Evolutionary conservation across 1,284 basidiomycete species (phyloP).

Genomic region (Xerocomus nothofagi): DNA sequence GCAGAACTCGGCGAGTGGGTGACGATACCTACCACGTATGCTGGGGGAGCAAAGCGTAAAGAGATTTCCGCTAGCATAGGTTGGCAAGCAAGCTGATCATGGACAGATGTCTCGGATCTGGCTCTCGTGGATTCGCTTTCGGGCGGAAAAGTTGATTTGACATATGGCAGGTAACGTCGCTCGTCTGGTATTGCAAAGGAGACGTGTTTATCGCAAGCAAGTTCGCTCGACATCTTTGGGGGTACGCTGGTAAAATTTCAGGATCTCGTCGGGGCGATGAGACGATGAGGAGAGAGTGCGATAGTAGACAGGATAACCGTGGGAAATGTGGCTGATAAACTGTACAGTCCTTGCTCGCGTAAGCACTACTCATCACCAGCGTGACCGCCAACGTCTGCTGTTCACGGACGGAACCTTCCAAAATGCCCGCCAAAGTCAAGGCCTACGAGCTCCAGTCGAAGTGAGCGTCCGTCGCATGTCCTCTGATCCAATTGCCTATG

Average conservation of each 20-base stretch:
- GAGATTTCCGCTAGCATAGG: background rate
- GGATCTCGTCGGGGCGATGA: constrained; percentile 51
- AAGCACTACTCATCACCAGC: constrained; percentile 17
- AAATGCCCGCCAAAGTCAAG: constrained; percentile 89
- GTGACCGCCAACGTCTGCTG: constrained; percentile 24
- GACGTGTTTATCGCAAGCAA: constrained; percentile 30
- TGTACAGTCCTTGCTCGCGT: constrained; percentile 36
- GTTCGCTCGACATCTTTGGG: constrained; percentile 84
- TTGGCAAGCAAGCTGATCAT: constrained; percentile 9
- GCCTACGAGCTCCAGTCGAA: constrained; percentile 98
- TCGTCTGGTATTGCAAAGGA: background rate
- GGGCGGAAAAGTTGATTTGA: constrained; percentile 87
- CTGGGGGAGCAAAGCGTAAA: constrained; percentile 89
- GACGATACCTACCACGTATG: constrained; percentile 91
- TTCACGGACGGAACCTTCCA: constrained; percentile 36
- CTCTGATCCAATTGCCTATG: constrained; percentile 5
- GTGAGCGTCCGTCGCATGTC: constrained; percentile 48
- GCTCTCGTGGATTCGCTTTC: constrained; percentile 83
- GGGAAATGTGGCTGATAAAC: constrained; percentile 40
- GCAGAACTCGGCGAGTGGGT: constrained; percentile 91
- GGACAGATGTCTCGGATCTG: constrained; percentile 79
- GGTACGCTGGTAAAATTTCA: constrained; percentile 71
- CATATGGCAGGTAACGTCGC: constrained; percentile 81
- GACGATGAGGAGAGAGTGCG: constrained; percentile 1
- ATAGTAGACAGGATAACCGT: constrained; percentile 16